Evolutionary conservation across 495 filamentous ascomycete genomes (phyloP).

Genomic region (Penicillium alfredii): DNA sequence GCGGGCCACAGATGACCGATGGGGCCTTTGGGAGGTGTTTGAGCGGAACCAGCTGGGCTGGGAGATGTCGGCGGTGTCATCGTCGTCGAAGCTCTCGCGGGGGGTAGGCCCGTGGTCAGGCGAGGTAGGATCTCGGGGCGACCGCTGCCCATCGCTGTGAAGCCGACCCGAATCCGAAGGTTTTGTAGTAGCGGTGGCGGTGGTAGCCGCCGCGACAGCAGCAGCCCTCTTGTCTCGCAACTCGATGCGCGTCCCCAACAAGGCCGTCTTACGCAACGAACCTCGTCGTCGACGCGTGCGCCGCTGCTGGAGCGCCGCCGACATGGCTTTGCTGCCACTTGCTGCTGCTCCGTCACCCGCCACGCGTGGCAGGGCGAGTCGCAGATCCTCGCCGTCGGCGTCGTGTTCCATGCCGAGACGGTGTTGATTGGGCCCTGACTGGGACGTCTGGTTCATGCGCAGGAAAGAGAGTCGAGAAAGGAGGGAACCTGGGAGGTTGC

Average conservation of each 20-base stretch:
- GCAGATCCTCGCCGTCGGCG: conserved; percentile 30
- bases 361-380: conserved; percentile 20
- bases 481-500: conserved; percentile 61
- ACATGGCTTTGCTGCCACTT: conserved; percentile 47
- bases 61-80: conserved; percentile 6
- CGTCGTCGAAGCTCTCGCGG: conserved; percentile 17
- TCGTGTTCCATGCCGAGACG: conserved; percentile 37
- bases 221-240: conserved; percentile 41
- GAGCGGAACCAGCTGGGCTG: conserved; percentile 24
- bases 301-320: conserved; percentile 50
- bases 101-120: conserved; percentile 13
- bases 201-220: conserved; percentile 14
- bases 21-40: conserved; percentile 17
- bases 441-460: conserved; percentile 43
- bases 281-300: conserved; percentile 72
- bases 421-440: conserved; percentile 33
- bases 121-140: conserved; percentile 15
- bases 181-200: conserved; percentile 29
- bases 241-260: conserved; percentile 60
- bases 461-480: conserved; percentile 48
- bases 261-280: conserved; percentile 72
- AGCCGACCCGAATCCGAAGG: conserved; percentile 26
- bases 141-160: conserved; percentile 6
- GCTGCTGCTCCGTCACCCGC: conserved; percentile 7
- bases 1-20: conserved; percentile 18